phyloP scores from a whole-genome alignment of 2,329 filamentous ascomycete species.

The Aspergillus caelatus region DNA sequence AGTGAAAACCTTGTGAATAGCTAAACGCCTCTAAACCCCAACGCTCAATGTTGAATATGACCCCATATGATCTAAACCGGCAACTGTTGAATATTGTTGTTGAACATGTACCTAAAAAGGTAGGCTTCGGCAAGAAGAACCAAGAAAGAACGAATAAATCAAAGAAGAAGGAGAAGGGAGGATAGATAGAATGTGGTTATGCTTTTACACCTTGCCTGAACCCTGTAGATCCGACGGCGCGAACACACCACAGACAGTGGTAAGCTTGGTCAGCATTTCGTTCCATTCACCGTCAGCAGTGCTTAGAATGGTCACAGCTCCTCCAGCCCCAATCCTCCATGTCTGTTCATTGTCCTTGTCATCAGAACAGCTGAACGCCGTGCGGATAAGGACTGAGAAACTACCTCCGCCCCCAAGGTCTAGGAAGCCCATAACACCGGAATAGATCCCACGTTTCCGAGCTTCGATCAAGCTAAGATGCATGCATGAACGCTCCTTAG shows the following conservation, averaged over 20 bases:
- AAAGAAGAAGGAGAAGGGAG: background rate
- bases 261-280: conserved; percentile 82
- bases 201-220: conserved; percentile 15
- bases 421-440: conserved; percentile 86
- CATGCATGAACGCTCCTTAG: conserved; percentile 90
- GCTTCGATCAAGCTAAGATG: conserved; percentile 72
- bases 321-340: conserved; percentile 88
- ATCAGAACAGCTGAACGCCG: conserved; percentile 61
- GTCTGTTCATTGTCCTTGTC: conserved; percentile 33
- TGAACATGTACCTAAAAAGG: conserved; percentile 5
- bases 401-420: conserved; percentile 83
- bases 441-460: conserved; percentile 72
- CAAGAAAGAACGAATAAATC: background rate
- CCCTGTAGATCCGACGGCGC: conserved; percentile 23
- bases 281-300: conserved; percentile 79
- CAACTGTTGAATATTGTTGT: conserved; percentile 34
- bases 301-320: conserved; percentile 84
- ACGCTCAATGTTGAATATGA: conserved; percentile 37
- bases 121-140: background rate
- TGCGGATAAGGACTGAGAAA: conserved; percentile 89
- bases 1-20: background rate
- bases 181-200: background rate
- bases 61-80: conserved; percentile 18
- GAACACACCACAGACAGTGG: conserved; percentile 49
- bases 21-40: background rate